These are phyloP conservation scores for Ophiostoma populinum DNA, from an alignment of 2,329 filamentous ascomycete species.

Conservation along the genomic window DNA sequence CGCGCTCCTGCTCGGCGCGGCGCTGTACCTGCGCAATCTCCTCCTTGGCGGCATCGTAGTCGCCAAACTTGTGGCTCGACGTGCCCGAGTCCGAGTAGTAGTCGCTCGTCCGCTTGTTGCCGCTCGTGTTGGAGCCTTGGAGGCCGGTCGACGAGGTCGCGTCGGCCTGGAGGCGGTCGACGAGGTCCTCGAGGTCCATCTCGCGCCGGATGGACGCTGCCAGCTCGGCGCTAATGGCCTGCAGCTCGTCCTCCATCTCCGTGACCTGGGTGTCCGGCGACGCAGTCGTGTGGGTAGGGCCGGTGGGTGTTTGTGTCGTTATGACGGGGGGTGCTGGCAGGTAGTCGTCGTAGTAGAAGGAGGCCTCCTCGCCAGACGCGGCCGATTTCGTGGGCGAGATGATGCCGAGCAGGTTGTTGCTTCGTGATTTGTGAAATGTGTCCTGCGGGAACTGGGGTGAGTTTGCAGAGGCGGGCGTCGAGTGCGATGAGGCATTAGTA, in stretches of 20 bases:
- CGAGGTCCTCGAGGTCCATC: constrained; percentile 89
- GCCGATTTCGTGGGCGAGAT: constrained; percentile 13
- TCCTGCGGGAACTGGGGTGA: constrained; percentile 15
- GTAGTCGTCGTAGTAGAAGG: constrained; percentile 34
- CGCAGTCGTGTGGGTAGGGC: constrained; percentile 12
- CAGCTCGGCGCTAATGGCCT: constrained; percentile 82
- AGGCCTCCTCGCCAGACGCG: constrained; percentile 24
- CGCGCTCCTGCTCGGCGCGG: constrained; percentile 78
- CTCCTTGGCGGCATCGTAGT: constrained; percentile 42
- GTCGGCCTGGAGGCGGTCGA: constrained; percentile 76
- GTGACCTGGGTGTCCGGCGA: constrained; percentile 42
- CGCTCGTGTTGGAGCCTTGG: constrained; percentile 18
- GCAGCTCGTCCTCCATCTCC: constrained; percentile 87
- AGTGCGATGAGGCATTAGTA: constrained; percentile 25
- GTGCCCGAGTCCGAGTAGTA: constrained; percentile 96
- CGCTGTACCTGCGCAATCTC: constrained; percentile 73
- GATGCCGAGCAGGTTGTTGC: constrained; percentile 5
- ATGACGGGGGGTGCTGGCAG: constrained; percentile 27
- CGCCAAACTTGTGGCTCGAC: constrained; percentile 57
- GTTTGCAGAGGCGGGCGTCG: constrained; percentile 19
- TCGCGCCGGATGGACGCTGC: constrained; percentile 85
- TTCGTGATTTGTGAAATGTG: neutral
- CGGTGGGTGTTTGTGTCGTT: constrained; percentile 10
- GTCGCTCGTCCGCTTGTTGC: constrained; percentile 73
- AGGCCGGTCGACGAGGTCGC: constrained; percentile 34